Percentiles rank a stretch among this genome's conserved stretches.
phyloP scores from a whole-genome alignment of 169 alveolate genomes.

The Sarcocystis neurona region DNA sequence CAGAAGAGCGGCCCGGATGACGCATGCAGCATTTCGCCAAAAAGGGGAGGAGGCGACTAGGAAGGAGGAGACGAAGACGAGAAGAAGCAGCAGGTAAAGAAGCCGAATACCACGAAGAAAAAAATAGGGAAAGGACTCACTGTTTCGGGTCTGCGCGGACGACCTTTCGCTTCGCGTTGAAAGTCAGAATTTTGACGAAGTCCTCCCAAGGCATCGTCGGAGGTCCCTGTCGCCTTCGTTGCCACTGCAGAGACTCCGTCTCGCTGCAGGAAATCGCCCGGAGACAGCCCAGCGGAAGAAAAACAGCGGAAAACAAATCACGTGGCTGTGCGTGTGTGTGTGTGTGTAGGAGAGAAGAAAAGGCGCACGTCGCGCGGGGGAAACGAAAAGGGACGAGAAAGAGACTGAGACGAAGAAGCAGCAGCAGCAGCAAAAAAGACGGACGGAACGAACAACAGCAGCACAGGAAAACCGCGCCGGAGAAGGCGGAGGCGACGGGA shows the following conservation, averaged over 20 bases:
- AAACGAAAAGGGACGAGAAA: not conserved
- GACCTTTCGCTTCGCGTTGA: constrained; percentile 56
- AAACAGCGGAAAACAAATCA: not conserved
- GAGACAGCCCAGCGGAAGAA: constrained; percentile 4
- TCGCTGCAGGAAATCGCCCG: not conserved
- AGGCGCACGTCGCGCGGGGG: constrained; percentile 39
- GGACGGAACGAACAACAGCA: not conserved
- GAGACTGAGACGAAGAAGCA: not conserved
- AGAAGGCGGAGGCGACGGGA: too few relatives aligned
- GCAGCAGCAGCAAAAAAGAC: not conserved
- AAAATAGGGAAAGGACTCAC: constrained; percentile 33
- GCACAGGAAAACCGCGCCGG: too few relatives aligned
- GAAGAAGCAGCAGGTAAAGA: too few relatives aligned
- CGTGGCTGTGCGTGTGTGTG: not conserved
- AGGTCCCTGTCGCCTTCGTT: constrained; percentile 21
- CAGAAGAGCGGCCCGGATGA: too few relatives aligned
- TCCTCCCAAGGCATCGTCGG: constrained; percentile 57
- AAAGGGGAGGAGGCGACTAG: too few relatives aligned
- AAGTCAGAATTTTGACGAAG: constrained; percentile 48
- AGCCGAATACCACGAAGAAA: too few relatives aligned
- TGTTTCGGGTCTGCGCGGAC: constrained; percentile 58
- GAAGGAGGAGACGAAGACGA: too few relatives aligned
- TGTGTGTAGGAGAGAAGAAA: too few relatives aligned
- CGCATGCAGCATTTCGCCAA: too few relatives aligned
- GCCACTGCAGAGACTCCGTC: not conserved